Evolutionary conservation across 2,329 filamentous ascomycete species (phyloP), one percentile per base, ranked within the genome.

Genomic region (Xylaria sp.): DNA sequence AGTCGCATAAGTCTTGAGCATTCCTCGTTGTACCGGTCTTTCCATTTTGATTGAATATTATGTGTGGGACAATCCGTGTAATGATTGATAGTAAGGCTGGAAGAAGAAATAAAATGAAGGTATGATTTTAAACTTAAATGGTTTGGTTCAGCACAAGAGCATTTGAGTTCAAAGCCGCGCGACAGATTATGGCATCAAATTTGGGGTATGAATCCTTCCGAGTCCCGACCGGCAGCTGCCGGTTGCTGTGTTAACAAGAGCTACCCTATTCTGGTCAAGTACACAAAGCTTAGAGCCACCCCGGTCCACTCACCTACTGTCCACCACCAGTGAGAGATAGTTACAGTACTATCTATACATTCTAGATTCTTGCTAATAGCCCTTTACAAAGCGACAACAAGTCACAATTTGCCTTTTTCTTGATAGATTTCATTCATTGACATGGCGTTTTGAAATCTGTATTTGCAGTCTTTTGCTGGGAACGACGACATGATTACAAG

Each of bases 401-500:
- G 50, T 63, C 66, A 73, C 72, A 46, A n/a, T 60, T 63, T 69
- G 52, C 63, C 44, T 59, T 72, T 71, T 70, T 48, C 41, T 71
- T 51, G 8, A 37, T 65, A 54, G 48, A 56, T 70, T 72, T 57
- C 60, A 65, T 71, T 28, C 58, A 64, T 67, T 66, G 65, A 51
- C 66, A 68, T 71, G 73, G 68, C 70, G 71, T 73, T 73, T 73
- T 75, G 55, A 69, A 71, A 74, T 69, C 66, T 65, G 56, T 58
- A 66, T 71, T 69, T 63, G 46, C 71, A 65, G 62, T 70, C 34
- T 71, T 72, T 70, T 69, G 68, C 65, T 67, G 69, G 75, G 31
- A 44, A 67, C 64, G 72, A 76, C 67, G 73, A 75, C 72, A 78
- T 78, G 76, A 76, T 72, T 78, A 76, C 25, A 72, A 74, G 54